Conservation (phyloP, 805 yeast genomes). For the Nakazawaea pomicola region DNA sequence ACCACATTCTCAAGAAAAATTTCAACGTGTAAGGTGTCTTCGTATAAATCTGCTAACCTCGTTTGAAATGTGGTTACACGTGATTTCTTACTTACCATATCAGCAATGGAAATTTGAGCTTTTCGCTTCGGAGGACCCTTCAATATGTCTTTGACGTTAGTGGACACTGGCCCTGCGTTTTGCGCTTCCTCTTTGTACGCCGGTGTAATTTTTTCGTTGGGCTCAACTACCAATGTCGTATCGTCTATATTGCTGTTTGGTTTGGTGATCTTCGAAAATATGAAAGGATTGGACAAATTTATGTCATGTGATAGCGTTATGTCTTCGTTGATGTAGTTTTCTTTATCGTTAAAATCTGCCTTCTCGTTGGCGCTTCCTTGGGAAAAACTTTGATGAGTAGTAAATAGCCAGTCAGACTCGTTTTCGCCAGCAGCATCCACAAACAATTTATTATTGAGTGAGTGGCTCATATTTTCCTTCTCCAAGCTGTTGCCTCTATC, state of each 20-base stretch:
- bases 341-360: not conserved
- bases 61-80: too few species aligned
- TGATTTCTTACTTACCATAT: not conserved
- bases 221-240: not conserved
- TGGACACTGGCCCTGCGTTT: not conserved
- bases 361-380: conserved; percentile 2
- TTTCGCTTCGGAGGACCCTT: not conserved
- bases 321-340: conserved; percentile 12
- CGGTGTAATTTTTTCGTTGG: not conserved
- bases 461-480: too few species aligned
- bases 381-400: conserved; percentile 12
- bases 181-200: too few species aligned
- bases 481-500: too few species aligned
- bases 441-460: too few species aligned
- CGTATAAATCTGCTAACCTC: not conserved
- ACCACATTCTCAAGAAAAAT: not conserved
- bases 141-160: not conserved
- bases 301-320: conserved; percentile 12
- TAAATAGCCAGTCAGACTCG: conserved; percentile 12
- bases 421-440: too few species aligned
- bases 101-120: not conserved
- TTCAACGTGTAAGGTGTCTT: not conserved
- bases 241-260: not conserved
- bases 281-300: conserved; percentile 20
- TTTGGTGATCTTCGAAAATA: conserved; percentile 15